Base-by-base conservation (phyloP, 139 green algal genomes). In the Chlamydomonas eustigma region DNA sequence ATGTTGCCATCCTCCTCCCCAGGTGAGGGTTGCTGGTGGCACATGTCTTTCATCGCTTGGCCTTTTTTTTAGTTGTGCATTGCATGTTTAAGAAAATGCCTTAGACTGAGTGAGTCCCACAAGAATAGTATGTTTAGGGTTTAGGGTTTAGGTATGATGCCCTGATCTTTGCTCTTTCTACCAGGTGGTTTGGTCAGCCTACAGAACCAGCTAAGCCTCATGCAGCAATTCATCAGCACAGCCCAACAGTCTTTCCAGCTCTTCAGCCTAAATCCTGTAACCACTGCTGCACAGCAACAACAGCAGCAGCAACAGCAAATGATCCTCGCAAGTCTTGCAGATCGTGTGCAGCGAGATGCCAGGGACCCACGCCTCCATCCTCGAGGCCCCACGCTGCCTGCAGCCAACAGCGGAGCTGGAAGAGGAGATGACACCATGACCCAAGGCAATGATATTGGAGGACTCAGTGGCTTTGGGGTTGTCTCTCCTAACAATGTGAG, bases 181-280 rank as follows among this genome's bases (percentile, higher is more conserved):
- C n/a, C 44, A 58, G 44, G 12, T 35, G 52, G 52, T 28, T 28
- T 68, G 6, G 4, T 68, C 6, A 68, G 22, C 18, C 52, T 72
- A 52, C 38, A n/a, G 35, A 1, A 73, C 76, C 22, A 71, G 39
- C n/a, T 73, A 51, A 32, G 76, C 65, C 33, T 72, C 4, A 44
- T 39, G 33, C 65, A 72, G 65, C 65, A 58, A 38, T 68, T 35
- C 52, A 68, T 68, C 6, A 6, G 12, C 22, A 31, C 12, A 8
- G 52, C 52, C 22, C 6, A 28, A 28, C 52, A 68, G 52, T 35
- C 44, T 18, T 58, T 58, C 44, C 44, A 58, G 44, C 44, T 58
- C 12, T 58, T 58, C 18, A 18, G 44, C 44, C 12, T 58, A 18
- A 18, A 18, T 18, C 18, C 44, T 18, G 44, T 38, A 4, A 39